Conservation (phyloP, 768 basidiomycete genomes). For the Saitozyma podzolica region DNA sequence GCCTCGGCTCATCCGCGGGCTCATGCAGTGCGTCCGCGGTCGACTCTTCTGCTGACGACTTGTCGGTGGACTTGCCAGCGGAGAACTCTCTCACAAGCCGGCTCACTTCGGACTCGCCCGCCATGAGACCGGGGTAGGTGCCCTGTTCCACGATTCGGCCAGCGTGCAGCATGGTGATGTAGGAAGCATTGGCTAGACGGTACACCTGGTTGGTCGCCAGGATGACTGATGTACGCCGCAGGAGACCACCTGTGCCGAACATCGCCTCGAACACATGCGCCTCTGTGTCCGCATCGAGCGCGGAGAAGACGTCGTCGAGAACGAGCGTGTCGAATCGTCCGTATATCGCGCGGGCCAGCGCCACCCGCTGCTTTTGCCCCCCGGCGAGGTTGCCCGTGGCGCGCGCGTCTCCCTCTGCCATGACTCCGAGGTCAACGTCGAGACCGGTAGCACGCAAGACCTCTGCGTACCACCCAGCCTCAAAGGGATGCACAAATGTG, state of each 20-base stretch:
- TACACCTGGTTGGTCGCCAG: slow-evolving; percentile 35
- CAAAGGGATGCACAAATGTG: slow-evolving; percentile 15
- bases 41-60: background rate
- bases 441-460: slow-evolving; percentile 15
- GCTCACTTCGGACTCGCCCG: background rate
- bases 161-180: slow-evolving; percentile 21
- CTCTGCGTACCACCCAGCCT: slow-evolving; percentile 15
- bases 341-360: slow-evolving; percentile 34
- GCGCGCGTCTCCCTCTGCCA: slow-evolving; percentile 10
- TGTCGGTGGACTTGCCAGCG: background rate
- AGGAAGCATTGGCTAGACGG: slow-evolving; percentile 18
- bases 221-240: slow-evolving; percentile 15
- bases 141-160: slow-evolving; percentile 21
- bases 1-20: background rate
- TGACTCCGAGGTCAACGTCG: slow-evolving; percentile 11
- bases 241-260: slow-evolving; percentile 22
- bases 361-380: slow-evolving; percentile 26
- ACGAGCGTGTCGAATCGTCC: slow-evolving; percentile 20
- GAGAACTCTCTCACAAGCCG: slow-evolving; percentile 1
- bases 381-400: slow-evolving; percentile 14
- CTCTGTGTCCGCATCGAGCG: slow-evolving; percentile 35
- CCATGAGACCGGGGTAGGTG: slow-evolving; percentile 4
- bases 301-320: slow-evolving; percentile 36
- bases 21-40: slow-evolving; percentile 3
- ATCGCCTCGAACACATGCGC: slow-evolving; percentile 25